These are phyloP conservation scores for Diaporthe destruens DNA, from an alignment of 2,329 filamentous ascomycete species.

Conservation along the genomic window DNA sequence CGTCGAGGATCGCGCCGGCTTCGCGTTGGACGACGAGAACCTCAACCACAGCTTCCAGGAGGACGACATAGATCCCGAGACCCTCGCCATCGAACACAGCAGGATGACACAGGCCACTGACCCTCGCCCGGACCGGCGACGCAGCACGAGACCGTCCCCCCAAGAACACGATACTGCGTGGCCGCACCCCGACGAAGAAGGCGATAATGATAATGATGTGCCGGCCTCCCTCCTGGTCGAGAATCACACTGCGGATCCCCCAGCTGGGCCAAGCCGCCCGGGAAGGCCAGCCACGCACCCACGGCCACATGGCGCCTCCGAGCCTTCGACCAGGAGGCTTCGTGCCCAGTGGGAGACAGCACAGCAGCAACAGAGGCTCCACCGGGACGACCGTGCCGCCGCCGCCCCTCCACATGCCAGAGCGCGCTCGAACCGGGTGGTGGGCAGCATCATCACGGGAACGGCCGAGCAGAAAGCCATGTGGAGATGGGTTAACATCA, in stretches of 20 bases:
- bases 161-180: conserved; percentile 42
- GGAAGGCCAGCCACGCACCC: conserved; percentile 46
- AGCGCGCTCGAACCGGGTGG: conserved; percentile 49
- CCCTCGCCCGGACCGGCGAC: conserved; percentile 41
- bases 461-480: conserved; percentile 79
- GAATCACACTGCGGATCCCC: conserved; percentile 53
- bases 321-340: conserved; percentile 58
- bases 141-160: conserved; percentile 14
- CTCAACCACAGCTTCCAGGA: conserved; percentile 64
- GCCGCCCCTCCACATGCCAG: conserved; percentile 42
- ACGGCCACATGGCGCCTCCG: conserved; percentile 50
- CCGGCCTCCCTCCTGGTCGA: conserved; percentile 74
- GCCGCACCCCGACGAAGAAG: conserved; percentile 60
- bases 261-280: conserved; percentile 40
- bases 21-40: conserved; percentile 67
- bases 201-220: conserved; percentile 74
- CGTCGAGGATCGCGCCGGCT: conserved; percentile 56
- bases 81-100: conserved; percentile 60
- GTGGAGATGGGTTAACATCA: conserved; percentile 93
- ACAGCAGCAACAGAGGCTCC: conserved; percentile 65
- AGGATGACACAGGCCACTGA: conserved; percentile 51
- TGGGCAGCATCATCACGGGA: conserved; percentile 48
- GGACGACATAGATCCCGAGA: conserved; percentile 60
- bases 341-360: conserved; percentile 68
- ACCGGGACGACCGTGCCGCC: conserved; percentile 53